Conservation (phyloP, 768 basidiomycete genomes). For the Amyloporia xantha region DNA sequence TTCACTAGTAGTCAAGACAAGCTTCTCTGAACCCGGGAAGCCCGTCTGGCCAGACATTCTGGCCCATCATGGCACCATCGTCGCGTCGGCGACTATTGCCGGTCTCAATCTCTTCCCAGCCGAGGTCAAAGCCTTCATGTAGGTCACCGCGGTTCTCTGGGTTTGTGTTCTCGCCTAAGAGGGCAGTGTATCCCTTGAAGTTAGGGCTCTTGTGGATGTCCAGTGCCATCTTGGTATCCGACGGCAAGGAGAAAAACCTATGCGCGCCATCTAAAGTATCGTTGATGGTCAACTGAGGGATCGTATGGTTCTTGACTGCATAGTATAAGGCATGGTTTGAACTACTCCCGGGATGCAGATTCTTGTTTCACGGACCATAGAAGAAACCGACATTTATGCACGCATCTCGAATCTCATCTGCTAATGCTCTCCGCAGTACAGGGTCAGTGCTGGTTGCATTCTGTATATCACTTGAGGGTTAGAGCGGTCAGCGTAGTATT, state of each 20-base stretch:
- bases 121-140: slow-evolving; percentile 88
- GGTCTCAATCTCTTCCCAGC: slow-evolving; percentile 49
- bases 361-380: slow-evolving; percentile 66
- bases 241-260: slow-evolving; percentile 60
- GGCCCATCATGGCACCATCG: slow-evolving; percentile 57
- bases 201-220: slow-evolving; percentile 59
- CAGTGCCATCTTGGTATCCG: slow-evolving; percentile 61
- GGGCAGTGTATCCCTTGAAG: slow-evolving; percentile 72
- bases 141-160: slow-evolving; percentile 74
- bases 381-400: slow-evolving; percentile 79
- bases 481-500: too few relatives aligned
- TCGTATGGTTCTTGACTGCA: slow-evolving; percentile 76
- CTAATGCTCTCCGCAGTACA: slow-evolving; percentile 37
- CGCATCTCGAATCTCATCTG: slow-evolving; percentile 59
- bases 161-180: slow-evolving; percentile 70
- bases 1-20: slow-evolving; percentile 63
- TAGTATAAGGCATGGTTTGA: too few relatives aligned
- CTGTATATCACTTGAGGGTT: slow-evolving; percentile 23
- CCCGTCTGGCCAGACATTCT: slow-evolving; percentile 73
- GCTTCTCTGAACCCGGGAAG: slow-evolving; percentile 53
- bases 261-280: slow-evolving; percentile 42
- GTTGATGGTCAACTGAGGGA: slow-evolving; percentile 45
- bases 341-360: too few relatives aligned
- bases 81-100: slow-evolving; percentile 23
- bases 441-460: slow-evolving; percentile 22